These are phyloP conservation scores for Aureobasidium sp. DNA, from an alignment of 2,329 filamentous ascomycete genomes.

Conservation along the genomic window DNA sequence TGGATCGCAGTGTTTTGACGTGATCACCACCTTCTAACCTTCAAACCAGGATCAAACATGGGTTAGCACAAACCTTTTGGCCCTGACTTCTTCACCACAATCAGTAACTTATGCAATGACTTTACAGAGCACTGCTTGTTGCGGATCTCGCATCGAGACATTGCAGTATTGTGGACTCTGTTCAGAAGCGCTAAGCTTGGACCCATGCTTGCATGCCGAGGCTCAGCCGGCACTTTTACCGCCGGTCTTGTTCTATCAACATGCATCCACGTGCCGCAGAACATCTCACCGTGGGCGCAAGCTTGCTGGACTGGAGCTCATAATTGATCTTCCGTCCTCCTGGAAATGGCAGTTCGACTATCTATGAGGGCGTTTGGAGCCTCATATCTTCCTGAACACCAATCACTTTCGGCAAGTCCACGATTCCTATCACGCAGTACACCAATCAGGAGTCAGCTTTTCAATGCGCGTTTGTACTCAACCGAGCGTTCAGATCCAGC, in stretches of 20 bases:
- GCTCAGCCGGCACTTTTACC: neutral
- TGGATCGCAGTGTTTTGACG: too few relatives aligned
- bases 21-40: too few relatives aligned
- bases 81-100: too few relatives aligned
- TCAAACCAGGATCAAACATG: too few relatives aligned
- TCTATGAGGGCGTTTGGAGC: neutral
- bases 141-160: too few relatives aligned
- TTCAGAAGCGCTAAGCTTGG: too few relatives aligned
- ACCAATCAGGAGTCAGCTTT: neutral
- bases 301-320: neutral
- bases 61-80: too few relatives aligned
- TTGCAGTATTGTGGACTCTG: too few relatives aligned
- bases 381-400: too few relatives aligned
- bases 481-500: neutral
- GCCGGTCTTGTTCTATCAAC: neutral
- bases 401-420: neutral
- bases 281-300: neutral
- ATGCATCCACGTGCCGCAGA: neutral
- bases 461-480: neutral
- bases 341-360: neutral
- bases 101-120: too few relatives aligned
- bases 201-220: neutral
- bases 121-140: too few relatives aligned
- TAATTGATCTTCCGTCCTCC: neutral
- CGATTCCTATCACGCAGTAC: too few relatives aligned